These are phyloP conservation scores for Ormosia emarginata DNA, from an alignment of 306 rosid species.

Conservation along the genomic window DNA sequence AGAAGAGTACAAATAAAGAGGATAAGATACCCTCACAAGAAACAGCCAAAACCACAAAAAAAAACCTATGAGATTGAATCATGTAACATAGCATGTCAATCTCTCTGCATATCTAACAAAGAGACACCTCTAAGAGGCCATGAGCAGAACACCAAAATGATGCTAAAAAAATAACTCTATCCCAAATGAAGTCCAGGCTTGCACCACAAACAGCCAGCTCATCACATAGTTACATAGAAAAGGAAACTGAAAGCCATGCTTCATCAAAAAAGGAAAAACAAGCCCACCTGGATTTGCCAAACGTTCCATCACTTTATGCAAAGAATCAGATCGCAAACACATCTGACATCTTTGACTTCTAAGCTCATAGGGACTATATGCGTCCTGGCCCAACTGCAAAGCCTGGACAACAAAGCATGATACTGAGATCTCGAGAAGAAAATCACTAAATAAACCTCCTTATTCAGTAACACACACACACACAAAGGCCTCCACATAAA, in stretches of 20 bases:
- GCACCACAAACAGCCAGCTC: background rate
- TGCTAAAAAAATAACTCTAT: too few species aligned
- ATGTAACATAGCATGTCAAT: too few species aligned
- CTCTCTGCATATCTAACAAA: too few species aligned
- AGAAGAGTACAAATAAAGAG: too few species aligned
- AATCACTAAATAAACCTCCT: background rate
- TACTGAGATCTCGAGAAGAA: background rate
- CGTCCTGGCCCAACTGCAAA: constrained; percentile 85
- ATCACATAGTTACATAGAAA: background rate
- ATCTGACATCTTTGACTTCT: constrained; percentile 93
- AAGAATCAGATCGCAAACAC: constrained; percentile 87
- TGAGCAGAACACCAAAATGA: too few species aligned
- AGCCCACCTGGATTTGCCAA: constrained; percentile 74
- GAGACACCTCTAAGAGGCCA: too few species aligned
- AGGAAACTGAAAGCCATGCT: background rate
- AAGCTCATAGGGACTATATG: constrained; percentile 54
- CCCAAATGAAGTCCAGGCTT: too few species aligned
- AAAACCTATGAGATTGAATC: too few species aligned
- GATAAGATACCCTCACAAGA: too few species aligned
- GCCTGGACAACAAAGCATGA: constrained; percentile 50
- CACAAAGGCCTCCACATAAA: background rate
- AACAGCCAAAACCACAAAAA: too few species aligned
- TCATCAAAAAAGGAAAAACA: background rate
- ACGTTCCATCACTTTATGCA: constrained; percentile 92
- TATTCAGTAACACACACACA: background rate